phyloP scores from a whole-genome alignment of 2,329 filamentous ascomycete genomes.

The Hymenoscyphus linearis region DNA sequence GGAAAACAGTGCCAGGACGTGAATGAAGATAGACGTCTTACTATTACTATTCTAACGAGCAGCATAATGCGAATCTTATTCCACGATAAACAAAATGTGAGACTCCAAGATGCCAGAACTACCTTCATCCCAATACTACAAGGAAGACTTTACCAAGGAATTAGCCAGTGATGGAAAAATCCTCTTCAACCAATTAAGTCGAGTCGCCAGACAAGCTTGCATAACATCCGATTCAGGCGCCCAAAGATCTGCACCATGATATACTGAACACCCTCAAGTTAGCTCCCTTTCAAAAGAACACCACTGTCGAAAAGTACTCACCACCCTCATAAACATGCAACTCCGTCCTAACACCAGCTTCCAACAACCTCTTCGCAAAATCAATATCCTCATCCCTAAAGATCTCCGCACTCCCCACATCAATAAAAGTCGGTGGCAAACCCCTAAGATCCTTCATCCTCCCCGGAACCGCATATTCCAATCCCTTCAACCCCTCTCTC shows the following conservation, averaged over 20 bases:
- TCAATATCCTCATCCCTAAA: conserved; percentile 34
- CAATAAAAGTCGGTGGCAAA: conserved; percentile 33
- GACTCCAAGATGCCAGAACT: too few relatives aligned
- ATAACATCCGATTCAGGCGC: background rate
- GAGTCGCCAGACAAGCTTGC: background rate
- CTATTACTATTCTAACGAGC: too few relatives aligned
- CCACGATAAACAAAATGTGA: too few relatives aligned
- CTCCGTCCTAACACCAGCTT: conserved; percentile 32
- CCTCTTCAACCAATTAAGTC: background rate
- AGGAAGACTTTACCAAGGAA: background rate
- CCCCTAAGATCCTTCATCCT: conserved; percentile 28
- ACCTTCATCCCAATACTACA: background rate
- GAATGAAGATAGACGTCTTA: too few relatives aligned
- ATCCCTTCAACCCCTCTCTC: conserved; percentile 21
- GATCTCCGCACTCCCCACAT: conserved; percentile 32
- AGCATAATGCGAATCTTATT: too few relatives aligned
- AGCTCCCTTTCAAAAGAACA: background rate
- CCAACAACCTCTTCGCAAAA: conserved; percentile 34
- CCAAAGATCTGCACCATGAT: background rate
- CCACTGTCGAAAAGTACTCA: background rate
- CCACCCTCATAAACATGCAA: conserved; percentile 28
- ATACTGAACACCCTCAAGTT: background rate
- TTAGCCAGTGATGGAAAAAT: background rate
- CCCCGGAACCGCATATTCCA: conserved; percentile 32
- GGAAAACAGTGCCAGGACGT: too few relatives aligned